Conservation (phyloP, 2,329 filamentous ascomycete genomes). For the Chaetomium sp. region DNA sequence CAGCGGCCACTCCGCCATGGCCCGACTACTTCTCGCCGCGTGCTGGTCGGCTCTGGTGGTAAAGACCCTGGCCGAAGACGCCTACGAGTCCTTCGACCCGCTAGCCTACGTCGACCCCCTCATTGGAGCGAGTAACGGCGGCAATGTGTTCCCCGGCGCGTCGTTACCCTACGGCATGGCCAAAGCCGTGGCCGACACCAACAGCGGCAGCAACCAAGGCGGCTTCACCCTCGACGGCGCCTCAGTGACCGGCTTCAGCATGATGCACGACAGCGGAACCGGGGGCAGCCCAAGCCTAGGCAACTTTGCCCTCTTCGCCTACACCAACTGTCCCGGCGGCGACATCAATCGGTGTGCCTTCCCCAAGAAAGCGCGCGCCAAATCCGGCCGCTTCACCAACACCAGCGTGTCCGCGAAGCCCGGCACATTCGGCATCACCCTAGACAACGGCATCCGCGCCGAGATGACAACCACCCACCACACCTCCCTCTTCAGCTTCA, state of each 20-base stretch:
- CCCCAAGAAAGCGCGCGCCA: conserved; percentile 39
- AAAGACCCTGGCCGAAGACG: conserved; percentile 9
- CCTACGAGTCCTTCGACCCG: conserved; percentile 19
- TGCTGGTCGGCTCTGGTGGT: conserved; percentile 11
- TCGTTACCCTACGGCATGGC: conserved; percentile 44
- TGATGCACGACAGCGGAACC: conserved; percentile 54
- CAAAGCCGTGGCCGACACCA: conserved; percentile 52
- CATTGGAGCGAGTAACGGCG: conserved; percentile 36
- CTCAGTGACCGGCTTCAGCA: conserved; percentile 48
- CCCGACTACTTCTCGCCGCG: not conserved
- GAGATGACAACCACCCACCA: conserved; percentile 65
- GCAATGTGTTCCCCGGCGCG: conserved; percentile 40
- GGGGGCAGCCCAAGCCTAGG: conserved; percentile 57
- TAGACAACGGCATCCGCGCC: conserved; percentile 51
- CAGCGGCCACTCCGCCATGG: conserved; percentile 6
- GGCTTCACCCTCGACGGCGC: conserved; percentile 48
- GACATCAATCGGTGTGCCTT: conserved; percentile 57
- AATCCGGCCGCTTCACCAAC: conserved; percentile 40
- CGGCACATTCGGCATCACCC: conserved; percentile 58
- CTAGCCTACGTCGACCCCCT: conserved; percentile 28
- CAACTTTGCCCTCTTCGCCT: conserved; percentile 67
- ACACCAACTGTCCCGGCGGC: conserved; percentile 53
- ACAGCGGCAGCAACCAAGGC: conserved; percentile 47
- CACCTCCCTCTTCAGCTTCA: conserved; percentile 59
- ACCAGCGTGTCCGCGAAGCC: conserved; percentile 51